Evolutionary conservation across 768 basidiomycete genomes (phyloP).

Genomic region (Trametes elegans): DNA sequence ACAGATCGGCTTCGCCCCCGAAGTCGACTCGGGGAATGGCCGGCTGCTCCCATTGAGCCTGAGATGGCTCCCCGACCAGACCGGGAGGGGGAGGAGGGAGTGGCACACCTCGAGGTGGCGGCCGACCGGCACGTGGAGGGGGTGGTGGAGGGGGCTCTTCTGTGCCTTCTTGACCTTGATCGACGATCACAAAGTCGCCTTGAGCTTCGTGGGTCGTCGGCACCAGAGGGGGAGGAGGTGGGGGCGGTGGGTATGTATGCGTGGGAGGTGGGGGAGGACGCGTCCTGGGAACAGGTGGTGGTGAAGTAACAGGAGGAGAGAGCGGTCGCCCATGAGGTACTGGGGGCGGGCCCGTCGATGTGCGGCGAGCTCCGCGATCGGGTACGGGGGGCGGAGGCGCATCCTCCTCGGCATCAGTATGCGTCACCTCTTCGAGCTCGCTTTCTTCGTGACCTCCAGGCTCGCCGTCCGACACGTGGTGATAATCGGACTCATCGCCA

Average conservation of each 20-base stretch:
- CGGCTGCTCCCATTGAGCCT: constrained; percentile 66
- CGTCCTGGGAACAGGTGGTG: constrained; percentile 23
- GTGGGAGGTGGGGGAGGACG: constrained; percentile 12
- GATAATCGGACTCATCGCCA: constrained; percentile 38
- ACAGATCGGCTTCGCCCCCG: constrained; percentile 47
- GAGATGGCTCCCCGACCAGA: constrained; percentile 32
- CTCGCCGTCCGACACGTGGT: constrained; percentile 53
- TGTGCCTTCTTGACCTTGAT: constrained; percentile 25
- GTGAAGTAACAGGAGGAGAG: constrained; percentile 25
- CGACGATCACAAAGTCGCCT: constrained; percentile 35
- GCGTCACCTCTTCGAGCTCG: constrained; percentile 63
- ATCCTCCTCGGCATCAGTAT: constrained; percentile 48
- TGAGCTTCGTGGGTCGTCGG: constrained; percentile 22
- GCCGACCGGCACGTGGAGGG: constrained; percentile 32
- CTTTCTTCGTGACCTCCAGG: constrained; percentile 70
- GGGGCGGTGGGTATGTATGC: constrained; percentile 22
- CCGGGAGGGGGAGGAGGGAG: constrained; percentile 43
- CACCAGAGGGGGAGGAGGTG: constrained; percentile 27
- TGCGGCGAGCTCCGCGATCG: constrained; percentile 38
- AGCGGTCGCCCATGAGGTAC: constrained; percentile 12
- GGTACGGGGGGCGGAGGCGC: constrained; percentile 53
- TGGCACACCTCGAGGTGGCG: constrained; percentile 36
- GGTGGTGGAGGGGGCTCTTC: constrained; percentile 47
- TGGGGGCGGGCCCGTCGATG: constrained; percentile 21
- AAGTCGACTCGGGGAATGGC: constrained; percentile 55